Base-by-base conservation (phyloP, 139 green algal genomes). In the Diplosphaera chodatii region DNA sequence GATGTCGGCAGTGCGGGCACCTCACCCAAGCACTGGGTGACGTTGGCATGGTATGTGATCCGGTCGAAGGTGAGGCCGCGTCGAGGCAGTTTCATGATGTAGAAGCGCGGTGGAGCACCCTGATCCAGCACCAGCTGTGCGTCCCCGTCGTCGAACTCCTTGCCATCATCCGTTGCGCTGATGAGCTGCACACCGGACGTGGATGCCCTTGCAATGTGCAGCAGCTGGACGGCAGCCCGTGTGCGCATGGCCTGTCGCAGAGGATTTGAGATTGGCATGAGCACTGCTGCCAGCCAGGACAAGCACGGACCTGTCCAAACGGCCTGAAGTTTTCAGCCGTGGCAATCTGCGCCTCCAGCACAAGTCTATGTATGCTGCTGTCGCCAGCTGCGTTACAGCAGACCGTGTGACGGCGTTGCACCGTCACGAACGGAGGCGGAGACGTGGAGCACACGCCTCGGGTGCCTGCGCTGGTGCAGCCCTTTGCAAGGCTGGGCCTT, bases 61-160 rank as follows among this genome's bases (percentile, higher is more conserved):
- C 86, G 78, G 63, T 87, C 76, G 70, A 98, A 98, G 4, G 22
- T 30, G 31, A 89, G 78, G 2, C 83, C 74, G 18, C 83, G 70
- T 21, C 69, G 68, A 0, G 87, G 90, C 30, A 98, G 71, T 1
- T 83, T 74, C 92, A 97, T 98, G 71, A 98, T 96, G 85, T 98
- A 98, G 63, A 98, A 94, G 71, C 37, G 37, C 21, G 59, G 22
- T 59, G 48, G 25, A 5, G 76, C 87, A 59, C 90, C 89, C 20
- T 85, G 70, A 70, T 81, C 64, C 30, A 95, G 80, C 25, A 85
- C 72, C 29, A 96, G 80, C 71, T 93, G 78, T 10, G 80, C 76
- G 68, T 94, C 88, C 29, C 83, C 66, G 2, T 70, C 32, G 55
- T 91, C 90, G 73, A 87, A 94, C 32, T 56, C 1, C 76, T 90